These are phyloP conservation scores for Termitomyces sp. DNA, from an alignment of 768 basidiomycete species.

Conservation along the genomic window DNA sequence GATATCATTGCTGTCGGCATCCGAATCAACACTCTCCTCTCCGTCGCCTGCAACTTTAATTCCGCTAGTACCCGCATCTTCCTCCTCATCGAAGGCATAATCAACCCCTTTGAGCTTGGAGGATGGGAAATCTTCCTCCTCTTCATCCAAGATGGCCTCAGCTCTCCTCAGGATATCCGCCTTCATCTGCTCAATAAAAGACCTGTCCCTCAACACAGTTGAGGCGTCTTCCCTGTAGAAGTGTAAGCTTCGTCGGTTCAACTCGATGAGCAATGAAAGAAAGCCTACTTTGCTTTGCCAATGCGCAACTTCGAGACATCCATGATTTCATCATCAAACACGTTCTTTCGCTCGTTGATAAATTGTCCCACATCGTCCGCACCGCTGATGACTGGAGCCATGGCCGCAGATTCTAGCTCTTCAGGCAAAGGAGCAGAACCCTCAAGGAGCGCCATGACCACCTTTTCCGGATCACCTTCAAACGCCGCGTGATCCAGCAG, in stretches of 20 bases:
- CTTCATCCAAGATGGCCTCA: conserved; percentile 62
- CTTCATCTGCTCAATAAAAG: conserved; percentile 71
- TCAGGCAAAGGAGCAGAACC: conserved; percentile 49
- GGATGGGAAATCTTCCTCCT: conserved; percentile 30
- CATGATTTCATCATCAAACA: conserved; percentile 70
- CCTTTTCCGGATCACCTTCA: conserved; percentile 49
- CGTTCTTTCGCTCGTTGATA: conserved; percentile 52
- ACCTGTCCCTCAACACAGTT: conserved; percentile 47
- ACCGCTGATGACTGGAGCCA: not conserved
- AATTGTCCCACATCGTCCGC: conserved; percentile 10
- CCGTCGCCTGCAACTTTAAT: conserved; percentile 58
- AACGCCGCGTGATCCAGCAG: conserved; percentile 49
- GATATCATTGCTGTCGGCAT: conserved; percentile 28
- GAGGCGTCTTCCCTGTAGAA: conserved; percentile 36
- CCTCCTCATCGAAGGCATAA: conserved; percentile 37
- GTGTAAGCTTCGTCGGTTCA: not conserved
- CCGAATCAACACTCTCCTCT: conserved; percentile 30
- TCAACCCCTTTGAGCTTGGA: conserved; percentile 23
- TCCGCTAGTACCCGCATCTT: conserved; percentile 40
- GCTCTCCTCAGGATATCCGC: conserved; percentile 74
- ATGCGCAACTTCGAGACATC: conserved; percentile 53
- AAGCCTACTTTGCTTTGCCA: conserved; percentile 50
- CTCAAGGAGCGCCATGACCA: conserved; percentile 71
- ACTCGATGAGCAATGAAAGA: conserved; percentile 1
- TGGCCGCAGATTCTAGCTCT: conserved; percentile 17